Conservation (phyloP, 805 yeast species). For the Tetrapisispora taiwanensis region DNA sequence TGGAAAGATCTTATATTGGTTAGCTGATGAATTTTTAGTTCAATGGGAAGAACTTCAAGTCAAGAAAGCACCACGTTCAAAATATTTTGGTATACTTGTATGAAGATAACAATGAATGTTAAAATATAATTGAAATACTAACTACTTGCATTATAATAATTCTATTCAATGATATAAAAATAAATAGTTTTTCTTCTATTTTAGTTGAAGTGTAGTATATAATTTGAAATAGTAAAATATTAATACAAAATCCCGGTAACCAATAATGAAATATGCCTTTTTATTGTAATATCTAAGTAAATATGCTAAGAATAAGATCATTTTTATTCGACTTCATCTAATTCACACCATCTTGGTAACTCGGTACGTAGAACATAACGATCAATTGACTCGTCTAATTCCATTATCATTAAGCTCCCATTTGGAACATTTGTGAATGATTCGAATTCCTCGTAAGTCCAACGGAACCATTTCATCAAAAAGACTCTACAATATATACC, state of each 20-base stretch:
- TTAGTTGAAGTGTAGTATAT: too few relatives aligned
- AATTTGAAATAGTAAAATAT: too few relatives aligned
- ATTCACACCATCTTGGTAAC: constrained; percentile 32
- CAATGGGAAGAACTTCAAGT: constrained; percentile 68
- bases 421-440: constrained; percentile 73
- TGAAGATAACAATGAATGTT: constrained; percentile 21
- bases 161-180: too few relatives aligned
- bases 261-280: too few relatives aligned
- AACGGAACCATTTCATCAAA: constrained; percentile 86
- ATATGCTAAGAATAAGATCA: too few relatives aligned
- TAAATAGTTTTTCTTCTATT: too few relatives aligned
- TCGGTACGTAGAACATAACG: constrained; percentile 51
- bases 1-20: constrained; percentile 60
- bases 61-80: constrained; percentile 46
- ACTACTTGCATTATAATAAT: too few relatives aligned
- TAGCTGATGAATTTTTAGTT: constrained; percentile 71
- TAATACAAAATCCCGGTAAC: too few relatives aligned
- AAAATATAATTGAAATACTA: too few relatives aligned
- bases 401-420: constrained; percentile 76
- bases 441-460: constrained; percentile 88
- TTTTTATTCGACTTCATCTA: neutral
- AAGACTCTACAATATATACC: constrained; percentile 93
- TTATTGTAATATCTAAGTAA: too few relatives aligned
- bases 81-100: constrained; percentile 69
- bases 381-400: constrained; percentile 38